Evolutionary conservation across 768 basidiomycete species (phyloP), one percentile per base, ranked within the genome.

Genomic region (Rhodocollybia butyracea): DNA sequence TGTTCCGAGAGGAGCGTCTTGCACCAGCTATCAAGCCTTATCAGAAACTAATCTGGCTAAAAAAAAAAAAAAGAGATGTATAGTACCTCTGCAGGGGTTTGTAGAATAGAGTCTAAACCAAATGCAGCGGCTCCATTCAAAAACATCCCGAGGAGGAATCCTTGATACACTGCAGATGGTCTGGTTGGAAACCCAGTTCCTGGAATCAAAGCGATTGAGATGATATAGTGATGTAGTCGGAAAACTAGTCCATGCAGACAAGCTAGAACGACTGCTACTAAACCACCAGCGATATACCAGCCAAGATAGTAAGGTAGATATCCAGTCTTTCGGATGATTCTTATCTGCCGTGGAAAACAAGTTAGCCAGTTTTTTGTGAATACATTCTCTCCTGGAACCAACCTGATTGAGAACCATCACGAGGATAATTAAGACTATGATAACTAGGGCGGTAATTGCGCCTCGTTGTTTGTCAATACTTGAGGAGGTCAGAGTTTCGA

Each of bases 311-410:
- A 79, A 4, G 85, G 84, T 12, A 94, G 70, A 85, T 88, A 91
- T 1, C 92, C 91, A 0, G 89, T 92, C 68, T 89, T 88, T 48
- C 91, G 81, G 55, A 93, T 86, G 52, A 92, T 82, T n/a, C 89
- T 79, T 3, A 87, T 64, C 71, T 50, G 22, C 7, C 19, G 46
- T 15, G 30, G 48, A 15, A 22, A 50, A 7, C 30, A 17, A 17
- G 24, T 38, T 8, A 24, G 39, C 8, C 5, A 19, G 34, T 12
- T 24, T 2, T 13, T 15, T 3, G 8, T 3, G 10, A 38, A 21
- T 13, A 34, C 27, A 22, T 8, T 12, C 13, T 24, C 12, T 12
- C 5, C 22, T 2, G 8, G 13, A 11, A 2, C 19, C 17, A 27
- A 38, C 48, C 48, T 95, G 93, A 64, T 93, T 93, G 32, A 86